Percentiles rank a stretch among this genome's conserved stretches.
Conservation (phyloP, 805 yeast species). For the Yarrowia porcina region DNA sequence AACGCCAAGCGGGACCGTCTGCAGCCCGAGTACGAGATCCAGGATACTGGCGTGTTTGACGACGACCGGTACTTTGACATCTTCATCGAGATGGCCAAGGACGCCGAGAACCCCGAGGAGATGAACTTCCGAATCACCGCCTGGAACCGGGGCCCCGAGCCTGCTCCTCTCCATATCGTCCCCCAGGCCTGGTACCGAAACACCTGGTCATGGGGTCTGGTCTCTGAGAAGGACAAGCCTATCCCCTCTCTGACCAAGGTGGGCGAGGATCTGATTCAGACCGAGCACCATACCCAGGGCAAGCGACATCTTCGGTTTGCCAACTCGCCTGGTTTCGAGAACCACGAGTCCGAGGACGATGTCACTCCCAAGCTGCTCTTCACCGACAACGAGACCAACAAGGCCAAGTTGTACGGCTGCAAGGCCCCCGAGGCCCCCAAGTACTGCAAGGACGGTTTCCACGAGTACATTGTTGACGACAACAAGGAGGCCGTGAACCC, state of each 20-base stretch:
- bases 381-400: constrained; percentile 88
- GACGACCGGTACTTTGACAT: constrained; percentile 81
- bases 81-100: constrained; percentile 86
- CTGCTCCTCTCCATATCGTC: constrained; percentile 83
- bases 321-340: constrained; percentile 68
- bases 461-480: constrained; percentile 69
- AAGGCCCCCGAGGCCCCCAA: constrained; percentile 54
- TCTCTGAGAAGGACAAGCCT: constrained; percentile 43
- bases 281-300: constrained; percentile 70
- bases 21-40: constrained; percentile 75
- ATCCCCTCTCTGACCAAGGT: constrained; percentile 31
- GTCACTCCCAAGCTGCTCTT: constrained; percentile 73
- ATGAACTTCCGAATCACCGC: constrained; percentile 82
- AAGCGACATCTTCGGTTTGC: constrained; percentile 64
- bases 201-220: constrained; percentile 90
- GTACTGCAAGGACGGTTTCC: constrained; percentile 82
- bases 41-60: constrained; percentile 66
- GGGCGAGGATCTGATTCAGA: constrained; percentile 45
- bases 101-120: constrained; percentile 75
- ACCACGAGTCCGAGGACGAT: constrained; percentile 48
- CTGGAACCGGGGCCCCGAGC: constrained; percentile 71
- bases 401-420: constrained; percentile 55
- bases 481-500: constrained; percentile 66
- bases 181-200: constrained; percentile 85
- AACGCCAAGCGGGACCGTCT: constrained; percentile 61